phyloP scores from a whole-genome alignment of 192 early-diverging fungal genomes.

The Lobosporangium transversale region DNA sequence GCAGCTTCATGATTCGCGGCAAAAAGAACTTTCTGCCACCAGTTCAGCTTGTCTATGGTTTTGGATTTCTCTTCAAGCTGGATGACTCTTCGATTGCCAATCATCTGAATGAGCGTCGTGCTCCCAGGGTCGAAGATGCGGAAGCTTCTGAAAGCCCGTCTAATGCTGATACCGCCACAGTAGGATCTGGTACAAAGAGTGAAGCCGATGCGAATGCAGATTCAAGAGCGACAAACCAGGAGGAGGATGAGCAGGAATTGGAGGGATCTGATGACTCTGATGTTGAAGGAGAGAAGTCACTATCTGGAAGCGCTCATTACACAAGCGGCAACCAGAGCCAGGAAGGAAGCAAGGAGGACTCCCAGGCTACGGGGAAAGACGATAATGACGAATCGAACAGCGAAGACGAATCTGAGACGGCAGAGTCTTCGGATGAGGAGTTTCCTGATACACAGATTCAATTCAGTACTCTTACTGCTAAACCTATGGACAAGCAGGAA shows the following conservation, averaged over 20 bases:
- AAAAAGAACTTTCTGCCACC: slow-evolving; percentile 96
- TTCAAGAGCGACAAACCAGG: background rate
- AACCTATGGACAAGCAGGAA: slow-evolving; percentile 9
- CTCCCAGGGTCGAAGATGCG: slow-evolving; percentile 47
- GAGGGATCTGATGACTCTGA: slow-evolving; percentile 36
- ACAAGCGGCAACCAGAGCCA: slow-evolving; percentile 7
- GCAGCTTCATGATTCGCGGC: slow-evolving; percentile 93
- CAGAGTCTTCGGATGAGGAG: slow-evolving; percentile 56
- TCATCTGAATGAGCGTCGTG: slow-evolving; percentile 78
- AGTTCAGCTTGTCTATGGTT: slow-evolving; percentile 94
- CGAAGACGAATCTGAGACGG: slow-evolving; percentile 48
- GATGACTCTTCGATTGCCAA: slow-evolving; percentile 83
- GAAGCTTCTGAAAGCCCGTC: slow-evolving; percentile 35
- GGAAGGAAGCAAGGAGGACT: slow-evolving; percentile 11
- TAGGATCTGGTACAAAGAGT: background rate
- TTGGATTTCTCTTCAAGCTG: slow-evolving; percentile 91
- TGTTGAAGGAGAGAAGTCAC: slow-evolving; percentile 37
- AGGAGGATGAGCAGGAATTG: slow-evolving; percentile 28
- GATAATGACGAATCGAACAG: slow-evolving; percentile 26
- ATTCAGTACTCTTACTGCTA: slow-evolving; percentile 30
- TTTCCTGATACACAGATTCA: slow-evolving; percentile 65
- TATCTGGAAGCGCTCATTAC: background rate
- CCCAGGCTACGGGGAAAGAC: slow-evolving; percentile 12
- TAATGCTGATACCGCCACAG: background rate
- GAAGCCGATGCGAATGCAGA: background rate